phyloP scores from a whole-genome alignment of 495 filamentous ascomycete genomes.

The Chaetomium tenue region DNA sequence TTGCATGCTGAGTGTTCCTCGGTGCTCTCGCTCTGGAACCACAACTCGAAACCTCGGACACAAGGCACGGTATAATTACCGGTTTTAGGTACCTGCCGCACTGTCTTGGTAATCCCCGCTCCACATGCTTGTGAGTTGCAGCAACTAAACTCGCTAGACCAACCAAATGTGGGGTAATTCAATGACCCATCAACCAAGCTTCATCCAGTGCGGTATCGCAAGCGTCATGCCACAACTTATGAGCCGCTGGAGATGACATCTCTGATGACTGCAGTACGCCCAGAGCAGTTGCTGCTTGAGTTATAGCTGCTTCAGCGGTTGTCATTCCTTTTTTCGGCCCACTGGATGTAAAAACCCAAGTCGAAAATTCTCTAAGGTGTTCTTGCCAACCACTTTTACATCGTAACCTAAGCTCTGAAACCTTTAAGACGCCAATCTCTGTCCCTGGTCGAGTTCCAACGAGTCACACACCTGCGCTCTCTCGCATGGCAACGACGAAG shows the following conservation, averaged over 20 bases:
- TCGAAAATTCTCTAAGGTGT: too few species aligned
- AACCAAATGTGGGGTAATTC: slow-evolving; percentile 13
- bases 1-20: too few species aligned
- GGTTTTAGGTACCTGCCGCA: background rate
- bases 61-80: too few species aligned
- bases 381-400: background rate
- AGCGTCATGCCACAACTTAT: slow-evolving; percentile 9
- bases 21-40: too few species aligned
- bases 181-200: background rate
- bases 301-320: background rate
- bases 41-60: too few species aligned
- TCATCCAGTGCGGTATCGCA: slow-evolving; percentile 17
- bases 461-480: background rate
- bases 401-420: background rate
- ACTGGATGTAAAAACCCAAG: background rate
- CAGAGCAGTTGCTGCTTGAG: background rate
- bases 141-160: background rate
- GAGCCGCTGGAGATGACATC: slow-evolving; percentile 8
- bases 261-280: background rate
- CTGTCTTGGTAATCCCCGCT: background rate
- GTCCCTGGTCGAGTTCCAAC: background rate
- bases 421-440: slow-evolving; percentile 1
- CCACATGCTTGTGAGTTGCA: background rate
- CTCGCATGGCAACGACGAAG: slow-evolving; percentile 47
- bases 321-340: background rate